Evolutionary conservation across 306 rosid genomes (phyloP).

Genomic region (Psophocarpus tetragonolobus): DNA sequence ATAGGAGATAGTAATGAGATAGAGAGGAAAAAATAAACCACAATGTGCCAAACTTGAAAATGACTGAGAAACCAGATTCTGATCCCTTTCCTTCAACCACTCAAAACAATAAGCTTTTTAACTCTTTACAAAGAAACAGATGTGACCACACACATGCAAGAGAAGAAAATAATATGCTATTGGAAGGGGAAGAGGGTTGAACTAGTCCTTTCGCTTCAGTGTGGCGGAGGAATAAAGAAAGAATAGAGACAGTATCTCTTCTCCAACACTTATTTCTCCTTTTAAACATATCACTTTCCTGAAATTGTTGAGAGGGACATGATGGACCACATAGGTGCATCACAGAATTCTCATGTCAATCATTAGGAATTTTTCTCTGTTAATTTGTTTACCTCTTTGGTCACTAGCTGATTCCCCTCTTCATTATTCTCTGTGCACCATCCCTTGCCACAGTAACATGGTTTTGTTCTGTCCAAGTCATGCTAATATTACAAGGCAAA

Average conservation of each 20-base stretch:
- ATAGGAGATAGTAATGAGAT: constrained; percentile 41
- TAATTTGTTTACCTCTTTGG: constrained; percentile 32
- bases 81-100: constrained; percentile 58
- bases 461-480: background rate
- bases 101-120: constrained; percentile 39
- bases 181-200: constrained; percentile 9
- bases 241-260: constrained; percentile 50
- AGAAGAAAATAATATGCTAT: background rate
- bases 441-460: background rate
- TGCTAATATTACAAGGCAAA: background rate
- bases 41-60: constrained; percentile 42
- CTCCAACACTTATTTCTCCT: constrained; percentile 38
- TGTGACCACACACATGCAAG: constrained; percentile 46
- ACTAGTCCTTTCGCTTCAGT: constrained; percentile 34
- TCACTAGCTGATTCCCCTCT: constrained; percentile 41
- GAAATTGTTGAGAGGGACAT: constrained; percentile 30
- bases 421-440: constrained; percentile 50
- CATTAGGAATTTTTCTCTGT: constrained; percentile 49
- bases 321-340: constrained; percentile 27
- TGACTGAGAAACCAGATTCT: constrained; percentile 56
- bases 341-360: constrained; percentile 49
- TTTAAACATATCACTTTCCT: constrained; percentile 34
- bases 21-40: constrained; percentile 34
- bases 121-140: constrained; percentile 46
- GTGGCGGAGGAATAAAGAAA: constrained; percentile 47